These are phyloP conservation scores for Populus hybrid DNA, from an alignment of 441 rosid genomes.

Conservation along the genomic window DNA sequence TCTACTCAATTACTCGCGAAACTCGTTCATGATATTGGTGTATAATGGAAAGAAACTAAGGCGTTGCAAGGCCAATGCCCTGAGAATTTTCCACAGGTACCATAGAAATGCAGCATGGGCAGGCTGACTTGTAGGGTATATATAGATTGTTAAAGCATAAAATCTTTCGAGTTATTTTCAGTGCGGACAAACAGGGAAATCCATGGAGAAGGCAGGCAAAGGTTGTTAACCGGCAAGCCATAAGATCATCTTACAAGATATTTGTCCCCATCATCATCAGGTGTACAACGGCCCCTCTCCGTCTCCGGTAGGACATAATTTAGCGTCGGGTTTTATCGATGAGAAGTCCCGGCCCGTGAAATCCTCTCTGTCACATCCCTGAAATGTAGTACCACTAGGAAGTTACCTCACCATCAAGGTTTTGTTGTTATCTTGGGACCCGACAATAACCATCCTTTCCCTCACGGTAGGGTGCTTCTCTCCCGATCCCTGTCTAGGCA, in stretches of 20 bases:
- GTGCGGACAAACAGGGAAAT: not conserved
- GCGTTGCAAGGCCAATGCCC: not conserved
- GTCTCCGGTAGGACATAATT: not conserved
- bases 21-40: too few species aligned
- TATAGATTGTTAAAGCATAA: not conserved
- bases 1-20: too few species aligned
- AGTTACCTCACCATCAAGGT: not conserved
- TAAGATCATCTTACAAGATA: constrained; percentile 17
- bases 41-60: not conserved
- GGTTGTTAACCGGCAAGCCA: constrained; percentile 22
- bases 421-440: not conserved
- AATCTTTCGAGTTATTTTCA: not conserved
- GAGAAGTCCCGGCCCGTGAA: not conserved
- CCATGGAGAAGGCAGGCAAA: constrained; percentile 3
- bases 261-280: constrained; percentile 14
- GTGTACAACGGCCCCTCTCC: not conserved
- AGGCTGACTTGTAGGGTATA: not conserved
- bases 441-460: not conserved
- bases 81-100: not conserved
- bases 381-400: not conserved
- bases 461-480: not conserved
- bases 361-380: not conserved
- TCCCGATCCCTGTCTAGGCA: not conserved
- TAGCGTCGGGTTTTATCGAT: not conserved
- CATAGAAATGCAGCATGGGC: not conserved